Conservation (phyloP, 331 rosid genomes). For the Cydonia oblonga region DNA sequence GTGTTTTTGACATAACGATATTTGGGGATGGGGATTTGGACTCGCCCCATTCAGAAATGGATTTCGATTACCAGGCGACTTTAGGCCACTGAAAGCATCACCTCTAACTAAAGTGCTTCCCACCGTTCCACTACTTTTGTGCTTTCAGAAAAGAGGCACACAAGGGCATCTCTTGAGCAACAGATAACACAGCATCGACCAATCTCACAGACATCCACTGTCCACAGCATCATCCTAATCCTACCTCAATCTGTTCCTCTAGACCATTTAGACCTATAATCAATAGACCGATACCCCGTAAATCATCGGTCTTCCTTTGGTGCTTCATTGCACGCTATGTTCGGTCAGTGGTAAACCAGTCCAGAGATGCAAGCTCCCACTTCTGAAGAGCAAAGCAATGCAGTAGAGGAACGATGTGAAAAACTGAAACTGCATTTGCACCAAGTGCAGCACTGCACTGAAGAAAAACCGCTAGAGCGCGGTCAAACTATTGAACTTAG, state of each 20-base stretch:
- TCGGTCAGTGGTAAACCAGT: neutral
- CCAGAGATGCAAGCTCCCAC: neutral
- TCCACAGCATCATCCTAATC: neutral
- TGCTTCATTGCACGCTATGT: neutral
- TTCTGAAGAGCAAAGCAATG: neutral
- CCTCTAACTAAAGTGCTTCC: neutral
- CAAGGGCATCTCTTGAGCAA: neutral
- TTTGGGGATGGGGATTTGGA: too few species aligned
- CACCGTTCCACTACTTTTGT: neutral
- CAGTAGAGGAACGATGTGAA: neutral
- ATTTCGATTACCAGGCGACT: slow-evolving; percentile 1
- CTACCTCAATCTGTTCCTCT: neutral
- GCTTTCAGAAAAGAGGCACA: too few species aligned
- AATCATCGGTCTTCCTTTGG: neutral
- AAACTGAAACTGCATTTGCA: too few species aligned
- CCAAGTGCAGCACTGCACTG: too few species aligned
- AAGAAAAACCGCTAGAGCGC: neutral
- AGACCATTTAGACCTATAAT: neutral
- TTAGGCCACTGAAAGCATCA: neutral
- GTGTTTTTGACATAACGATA: neutral
- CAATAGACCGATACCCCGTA: neutral
- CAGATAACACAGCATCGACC: neutral
- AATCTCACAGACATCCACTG: neutral
- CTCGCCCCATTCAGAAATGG: neutral
- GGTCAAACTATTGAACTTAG: neutral